phyloP scores from a whole-genome alignment of 2,329 filamentous ascomycete genomes.

The Coniella lustricola region DNA sequence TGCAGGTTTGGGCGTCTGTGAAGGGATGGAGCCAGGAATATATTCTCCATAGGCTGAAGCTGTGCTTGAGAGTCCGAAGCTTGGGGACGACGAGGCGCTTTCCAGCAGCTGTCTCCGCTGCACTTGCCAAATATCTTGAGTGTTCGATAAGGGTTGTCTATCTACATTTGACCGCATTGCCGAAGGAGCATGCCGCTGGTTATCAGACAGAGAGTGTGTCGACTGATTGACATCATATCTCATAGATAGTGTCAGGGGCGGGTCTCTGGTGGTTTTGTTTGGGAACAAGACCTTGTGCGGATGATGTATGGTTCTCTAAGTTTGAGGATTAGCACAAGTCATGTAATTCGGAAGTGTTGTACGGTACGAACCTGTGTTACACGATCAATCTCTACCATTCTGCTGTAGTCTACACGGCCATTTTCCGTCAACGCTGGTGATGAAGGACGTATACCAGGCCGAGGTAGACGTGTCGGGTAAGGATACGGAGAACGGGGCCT shows the following conservation, averaged over 20 bases:
- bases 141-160: slow-evolving; percentile 28
- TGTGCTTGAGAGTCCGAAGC: slow-evolving; percentile 38
- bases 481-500: slow-evolving; percentile 53
- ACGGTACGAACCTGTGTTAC: slow-evolving; percentile 35
- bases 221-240: slow-evolving; percentile 35
- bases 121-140: slow-evolving; percentile 26
- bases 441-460: slow-evolving; percentile 42
- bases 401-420: slow-evolving; percentile 41
- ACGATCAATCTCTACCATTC: slow-evolving; percentile 44
- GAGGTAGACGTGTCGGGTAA: slow-evolving; percentile 50
- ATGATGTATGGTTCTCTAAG: slow-evolving; percentile 40
- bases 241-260: slow-evolving; percentile 29
- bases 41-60: slow-evolving; percentile 47
- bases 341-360: too few species aligned
- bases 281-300: slow-evolving; percentile 33
- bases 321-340: background rate
- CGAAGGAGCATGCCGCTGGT: slow-evolving; percentile 6
- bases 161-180: slow-evolving; percentile 17
- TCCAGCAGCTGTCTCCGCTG: slow-evolving; percentile 27
- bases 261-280: slow-evolving; percentile 27
- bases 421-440: slow-evolving; percentile 44
- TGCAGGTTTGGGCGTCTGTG: slow-evolving; percentile 18
- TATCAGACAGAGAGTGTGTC: slow-evolving; percentile 28
- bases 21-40: slow-evolving; percentile 23
- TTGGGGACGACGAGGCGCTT: slow-evolving; percentile 31